A percentile compares a stretch with the other conserved stretches of the same genome.
These are phyloP conservation scores for Zychaea mexicana DNA, from an alignment of 371 early-diverging fungal genomes.

Conservation along the genomic window DNA sequence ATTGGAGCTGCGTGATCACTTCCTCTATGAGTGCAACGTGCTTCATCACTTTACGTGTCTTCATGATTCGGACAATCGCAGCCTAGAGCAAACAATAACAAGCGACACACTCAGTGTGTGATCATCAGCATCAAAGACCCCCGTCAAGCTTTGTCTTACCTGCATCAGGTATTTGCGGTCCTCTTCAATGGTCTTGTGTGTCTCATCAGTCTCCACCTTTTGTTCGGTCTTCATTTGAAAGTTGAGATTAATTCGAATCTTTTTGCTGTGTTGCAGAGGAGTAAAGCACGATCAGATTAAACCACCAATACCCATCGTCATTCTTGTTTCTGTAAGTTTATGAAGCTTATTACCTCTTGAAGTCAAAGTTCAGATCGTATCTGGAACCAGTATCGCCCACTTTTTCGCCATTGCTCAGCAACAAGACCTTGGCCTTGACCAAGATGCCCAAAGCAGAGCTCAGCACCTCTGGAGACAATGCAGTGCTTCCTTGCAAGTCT, in stretches of 20 bases:
- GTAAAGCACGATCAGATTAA: neutral
- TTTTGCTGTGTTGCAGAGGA: slow-evolving; percentile 68
- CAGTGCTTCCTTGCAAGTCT: slow-evolving; percentile 71
- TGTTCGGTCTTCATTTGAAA: slow-evolving; percentile 81
- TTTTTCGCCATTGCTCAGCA: slow-evolving; percentile 48
- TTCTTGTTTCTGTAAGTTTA: neutral
- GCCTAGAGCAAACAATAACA: slow-evolving; percentile 52
- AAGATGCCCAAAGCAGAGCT: slow-evolving; percentile 74
- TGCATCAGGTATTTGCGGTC: slow-evolving; percentile 92
- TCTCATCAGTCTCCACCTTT: slow-evolving; percentile 86
- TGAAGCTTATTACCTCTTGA: slow-evolving; percentile 68
- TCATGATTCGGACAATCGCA: slow-evolving; percentile 95
- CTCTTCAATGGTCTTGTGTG: slow-evolving; percentile 85
- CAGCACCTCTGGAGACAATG: slow-evolving; percentile 69
- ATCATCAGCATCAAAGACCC: too few relatives aligned
- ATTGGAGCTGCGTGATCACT: slow-evolving; percentile 85
- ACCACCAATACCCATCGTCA: neutral
- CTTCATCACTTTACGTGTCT: slow-evolving; percentile 92
- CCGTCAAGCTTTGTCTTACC: too few relatives aligned
- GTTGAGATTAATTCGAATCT: slow-evolving; percentile 84
- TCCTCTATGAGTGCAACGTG: slow-evolving; percentile 88
- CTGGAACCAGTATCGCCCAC: slow-evolving; percentile 56
- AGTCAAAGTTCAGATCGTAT: slow-evolving; percentile 82
- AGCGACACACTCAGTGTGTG: neutral
- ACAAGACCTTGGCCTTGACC: slow-evolving; percentile 81